Evolutionary conservation across 805 yeast species (phyloP).

Genomic region (Candida golubevii): DNA sequence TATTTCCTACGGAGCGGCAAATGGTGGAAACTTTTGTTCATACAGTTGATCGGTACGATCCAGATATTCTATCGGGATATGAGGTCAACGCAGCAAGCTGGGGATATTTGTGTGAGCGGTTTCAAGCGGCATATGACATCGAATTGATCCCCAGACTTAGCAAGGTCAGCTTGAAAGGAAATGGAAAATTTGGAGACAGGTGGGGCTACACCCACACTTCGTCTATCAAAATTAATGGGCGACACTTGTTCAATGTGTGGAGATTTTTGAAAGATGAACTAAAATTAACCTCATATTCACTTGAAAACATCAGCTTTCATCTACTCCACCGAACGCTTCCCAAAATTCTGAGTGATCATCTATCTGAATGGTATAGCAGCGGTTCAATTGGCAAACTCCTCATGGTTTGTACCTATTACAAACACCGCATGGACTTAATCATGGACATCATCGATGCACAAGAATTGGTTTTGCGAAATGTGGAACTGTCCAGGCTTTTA

Average conservation of each 20-base stretch:
- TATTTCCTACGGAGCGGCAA: constrained; percentile 44
- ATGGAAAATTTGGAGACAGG: constrained; percentile 55
- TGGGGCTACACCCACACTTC: constrained; percentile 86
- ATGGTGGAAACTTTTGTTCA: constrained; percentile 54
- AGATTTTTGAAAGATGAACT: constrained; percentile 61
- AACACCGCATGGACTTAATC: constrained; percentile 41
- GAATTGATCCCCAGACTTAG: constrained; percentile 61
- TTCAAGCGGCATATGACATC: constrained; percentile 38
- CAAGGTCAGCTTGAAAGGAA: constrained; percentile 46
- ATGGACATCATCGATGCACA: constrained; percentile 50
- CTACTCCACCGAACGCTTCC: constrained; percentile 67
- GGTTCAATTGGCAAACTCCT: constrained; percentile 36
- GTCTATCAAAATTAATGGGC: constrained; percentile 62
- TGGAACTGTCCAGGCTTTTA: constrained; percentile 78
- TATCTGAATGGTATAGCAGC: constrained; percentile 37
- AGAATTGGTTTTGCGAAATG: constrained; percentile 65
- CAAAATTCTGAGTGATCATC: constrained; percentile 42
- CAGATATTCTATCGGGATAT: constrained; percentile 83
- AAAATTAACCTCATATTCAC: constrained; percentile 59
- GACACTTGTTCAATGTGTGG: constrained; percentile 88
- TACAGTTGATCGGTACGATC: constrained; percentile 63
- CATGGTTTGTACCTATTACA: constrained; percentile 44
- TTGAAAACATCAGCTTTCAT: constrained; percentile 74
- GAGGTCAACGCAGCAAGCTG: constrained; percentile 79
- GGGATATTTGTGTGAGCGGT: constrained; percentile 83